Base-by-base conservation (phyloP, 139 green algal genomes). In the Micractinium conductrix region DNA sequence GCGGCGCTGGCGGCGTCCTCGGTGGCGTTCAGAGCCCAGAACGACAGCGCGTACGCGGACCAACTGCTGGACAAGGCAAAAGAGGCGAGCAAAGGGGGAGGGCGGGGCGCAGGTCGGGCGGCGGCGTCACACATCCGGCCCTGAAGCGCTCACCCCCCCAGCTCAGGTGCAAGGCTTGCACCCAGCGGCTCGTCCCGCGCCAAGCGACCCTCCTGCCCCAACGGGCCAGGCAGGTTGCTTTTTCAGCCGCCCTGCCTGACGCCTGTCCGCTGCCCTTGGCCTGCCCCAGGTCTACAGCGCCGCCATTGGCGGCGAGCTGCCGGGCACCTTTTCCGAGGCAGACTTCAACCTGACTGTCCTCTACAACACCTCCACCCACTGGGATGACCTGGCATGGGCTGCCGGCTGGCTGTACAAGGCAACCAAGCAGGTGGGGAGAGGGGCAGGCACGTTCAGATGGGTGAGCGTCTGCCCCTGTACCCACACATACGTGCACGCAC, bases 391-490 rank as follows among this genome's bases (percentile, higher is more conserved):
- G 62, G 72, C 93, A 17, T 96, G 93, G 91, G 89, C 86, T 2
- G 92, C 92, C 16, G 87, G 85, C 35, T 96, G 93, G 93, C 79
- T 96, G 81, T 96, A 92, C 87, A 88, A 90, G 35, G 91, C 90
- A 24, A 93, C 93, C 21, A 85, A 85, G 80, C 53, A 79, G 80
- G 78, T 81, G 53, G 37, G 53, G 33, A 0, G 12, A 16, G 35
- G 2, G 16, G 4, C 8, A 26, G 28, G n/a, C n/a, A n/a, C n/a
- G n/a, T n/a, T n/a, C n/a, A n/a, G n/a, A n/a, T n/a, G n/a, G n/a
- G n/a, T n/a, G n/a, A n/a, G n/a, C n/a, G n/a, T n/a, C n/a, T n/a
- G n/a, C n/a, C n/a, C n/a, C n/a, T n/a, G n/a, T n/a, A n/a, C n/a
- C n/a, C n/a, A n/a, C n/a, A n/a, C n/a, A n/a, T n/a, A n/a, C n/a